These are phyloP conservation scores for Hymenoscyphus albidus DNA, from an alignment of 2,329 filamentous ascomycete genomes.

Conservation along the genomic window DNA sequence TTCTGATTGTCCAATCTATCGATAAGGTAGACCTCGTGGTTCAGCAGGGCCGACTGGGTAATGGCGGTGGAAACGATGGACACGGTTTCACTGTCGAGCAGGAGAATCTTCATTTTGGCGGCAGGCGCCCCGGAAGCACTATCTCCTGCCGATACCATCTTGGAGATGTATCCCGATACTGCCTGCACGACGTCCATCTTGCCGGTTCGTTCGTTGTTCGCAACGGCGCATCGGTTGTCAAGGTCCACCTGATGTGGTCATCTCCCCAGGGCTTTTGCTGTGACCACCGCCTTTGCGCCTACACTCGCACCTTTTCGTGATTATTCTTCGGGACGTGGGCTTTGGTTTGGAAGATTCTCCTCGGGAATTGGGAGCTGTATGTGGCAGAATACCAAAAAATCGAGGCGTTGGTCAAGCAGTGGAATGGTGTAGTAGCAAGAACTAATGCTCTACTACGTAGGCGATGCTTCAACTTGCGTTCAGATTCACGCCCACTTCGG, in stretches of 20 bases:
- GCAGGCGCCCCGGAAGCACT: conserved; percentile 61
- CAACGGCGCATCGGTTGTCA: conserved; percentile 15
- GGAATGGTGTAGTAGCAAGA: background rate
- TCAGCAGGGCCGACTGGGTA: conserved; percentile 90
- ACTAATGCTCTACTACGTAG: too few species aligned
- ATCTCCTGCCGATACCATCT: conserved; percentile 88
- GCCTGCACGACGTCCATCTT: conserved; percentile 92
- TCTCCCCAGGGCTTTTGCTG: conserved; percentile 13
- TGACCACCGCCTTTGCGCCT: background rate
- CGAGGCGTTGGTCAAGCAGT: background rate
- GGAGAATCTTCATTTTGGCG: conserved; percentile 96
- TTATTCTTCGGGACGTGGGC: background rate
- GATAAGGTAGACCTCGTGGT: conserved; percentile 96
- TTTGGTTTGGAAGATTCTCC: background rate
- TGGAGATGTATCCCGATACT: conserved; percentile 90
- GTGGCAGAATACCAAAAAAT: background rate
- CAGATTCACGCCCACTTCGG: background rate
- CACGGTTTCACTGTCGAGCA: conserved; percentile 91
- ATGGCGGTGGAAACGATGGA: conserved; percentile 91
- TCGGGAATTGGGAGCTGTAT: background rate
- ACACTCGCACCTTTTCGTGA: background rate
- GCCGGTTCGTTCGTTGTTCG: conserved; percentile 15
- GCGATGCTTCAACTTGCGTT: background rate
- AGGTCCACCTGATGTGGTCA: conserved; percentile 23
- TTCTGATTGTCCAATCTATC: conserved; percentile 87